These are phyloP conservation scores for Vigna hirtella DNA, from an alignment of 306 rosid species.

Conservation along the genomic window DNA sequence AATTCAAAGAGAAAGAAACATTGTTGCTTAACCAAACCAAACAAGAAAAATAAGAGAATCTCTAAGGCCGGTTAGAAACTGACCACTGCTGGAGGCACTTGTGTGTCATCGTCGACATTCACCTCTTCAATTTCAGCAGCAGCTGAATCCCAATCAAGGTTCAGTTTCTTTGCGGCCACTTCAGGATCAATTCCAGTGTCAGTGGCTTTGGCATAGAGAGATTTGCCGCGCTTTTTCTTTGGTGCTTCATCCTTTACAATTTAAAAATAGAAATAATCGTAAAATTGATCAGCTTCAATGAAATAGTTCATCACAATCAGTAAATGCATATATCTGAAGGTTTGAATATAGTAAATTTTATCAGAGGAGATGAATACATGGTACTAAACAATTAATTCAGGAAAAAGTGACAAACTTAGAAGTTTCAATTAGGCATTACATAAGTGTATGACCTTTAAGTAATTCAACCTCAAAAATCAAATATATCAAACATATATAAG, in stretches of 20 bases:
- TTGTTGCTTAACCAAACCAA: conserved; percentile 24
- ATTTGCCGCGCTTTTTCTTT: conserved; percentile 79
- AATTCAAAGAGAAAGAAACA: conserved; percentile 19
- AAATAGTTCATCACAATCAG: conserved; percentile 8
- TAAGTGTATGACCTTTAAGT: background rate
- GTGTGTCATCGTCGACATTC: conserved; percentile 57
- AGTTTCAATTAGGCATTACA: conserved; percentile 1
- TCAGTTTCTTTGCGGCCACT: conserved; percentile 83
- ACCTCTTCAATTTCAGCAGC: conserved; percentile 88
- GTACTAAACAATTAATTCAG: conserved; percentile 7
- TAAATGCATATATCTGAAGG: conserved; percentile 9
- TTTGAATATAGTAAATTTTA: conserved; percentile 20
- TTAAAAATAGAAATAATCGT: conserved; percentile 15
- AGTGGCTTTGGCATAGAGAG: conserved; percentile 86
- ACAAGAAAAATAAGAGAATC: conserved; percentile 17
- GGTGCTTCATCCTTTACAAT: conserved; percentile 61
- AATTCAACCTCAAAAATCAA: conserved; percentile 10
- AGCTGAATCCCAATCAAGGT: conserved; percentile 83
- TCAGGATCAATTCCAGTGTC: conserved; percentile 88
- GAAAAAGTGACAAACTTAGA: conserved; percentile 10
- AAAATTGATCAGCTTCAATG: conserved; percentile 16
- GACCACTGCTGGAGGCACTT: conserved; percentile 88
- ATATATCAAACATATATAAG: conserved; percentile 8
- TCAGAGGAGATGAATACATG: background rate
- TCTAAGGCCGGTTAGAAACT: conserved; percentile 51